Percentiles rank a stretch among this genome's conserved stretches.
Conservation (phyloP, 2,329 filamentous ascomycete species). For the Penicillium sp. region DNA sequence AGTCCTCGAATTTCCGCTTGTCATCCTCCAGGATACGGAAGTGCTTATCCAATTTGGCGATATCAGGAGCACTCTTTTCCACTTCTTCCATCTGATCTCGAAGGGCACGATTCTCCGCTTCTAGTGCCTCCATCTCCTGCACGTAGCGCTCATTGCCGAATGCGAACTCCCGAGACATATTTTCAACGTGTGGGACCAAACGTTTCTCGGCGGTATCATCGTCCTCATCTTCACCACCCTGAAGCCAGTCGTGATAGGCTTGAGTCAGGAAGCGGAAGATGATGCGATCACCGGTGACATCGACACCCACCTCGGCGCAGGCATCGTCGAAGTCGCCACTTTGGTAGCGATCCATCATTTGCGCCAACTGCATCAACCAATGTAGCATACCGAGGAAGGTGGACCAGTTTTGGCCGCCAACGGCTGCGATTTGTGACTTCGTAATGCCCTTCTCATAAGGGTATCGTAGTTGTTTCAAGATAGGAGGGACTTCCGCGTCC, state of each 20-base stretch:
- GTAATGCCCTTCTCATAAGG: constrained; percentile 95
- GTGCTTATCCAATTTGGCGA: constrained; percentile 80
- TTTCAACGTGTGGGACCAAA: constrained; percentile 79
- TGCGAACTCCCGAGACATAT: constrained; percentile 87
- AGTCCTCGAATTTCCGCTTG: constrained; percentile 91
- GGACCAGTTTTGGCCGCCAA: constrained; percentile 95
- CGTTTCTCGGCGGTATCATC: constrained; percentile 81
- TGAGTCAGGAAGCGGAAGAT: constrained; percentile 90
- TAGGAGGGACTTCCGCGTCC: constrained; percentile 88
- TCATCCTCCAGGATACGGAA: constrained; percentile 95
- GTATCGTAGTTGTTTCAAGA: constrained; percentile 91
- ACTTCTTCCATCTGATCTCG: constrained; percentile 86
- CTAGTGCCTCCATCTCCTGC: constrained; percentile 79
- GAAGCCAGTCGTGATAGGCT: constrained; percentile 91
- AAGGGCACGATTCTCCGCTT: constrained; percentile 80
- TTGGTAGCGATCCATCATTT: constrained; percentile 86
- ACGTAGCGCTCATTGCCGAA: constrained; percentile 80
- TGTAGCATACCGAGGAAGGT: constrained; percentile 91
- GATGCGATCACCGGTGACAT: constrained; percentile 86
- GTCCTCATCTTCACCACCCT: constrained; percentile 83
- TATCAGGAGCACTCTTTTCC: constrained; percentile 81
- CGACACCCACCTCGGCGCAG: constrained; percentile 82
- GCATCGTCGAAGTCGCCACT: constrained; percentile 83
- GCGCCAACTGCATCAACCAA: constrained; percentile 98
- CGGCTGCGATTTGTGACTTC: constrained; percentile 91